A percentile compares a stretch with the other conserved stretches of the same genome.
Evolutionary conservation across 2,329 filamentous ascomycete genomes (phyloP).

Genomic region (Xylaria sp.): DNA sequence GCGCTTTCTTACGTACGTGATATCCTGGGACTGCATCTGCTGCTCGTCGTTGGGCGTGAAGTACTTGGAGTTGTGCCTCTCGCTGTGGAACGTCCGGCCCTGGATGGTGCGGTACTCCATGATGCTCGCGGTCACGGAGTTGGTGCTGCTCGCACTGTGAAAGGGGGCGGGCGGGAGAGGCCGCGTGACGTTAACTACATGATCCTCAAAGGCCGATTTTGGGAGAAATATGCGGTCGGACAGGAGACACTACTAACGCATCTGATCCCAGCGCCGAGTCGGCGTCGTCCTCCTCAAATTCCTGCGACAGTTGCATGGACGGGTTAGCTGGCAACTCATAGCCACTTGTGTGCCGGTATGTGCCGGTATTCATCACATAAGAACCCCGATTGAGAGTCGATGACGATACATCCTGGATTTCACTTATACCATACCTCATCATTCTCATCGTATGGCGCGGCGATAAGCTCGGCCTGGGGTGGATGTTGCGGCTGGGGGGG

Average conservation of each 20-base stretch:
- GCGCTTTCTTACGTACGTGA: slow-evolving; percentile 18
- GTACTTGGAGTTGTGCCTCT: slow-evolving; percentile 27
- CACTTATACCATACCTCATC: slow-evolving; percentile 16
- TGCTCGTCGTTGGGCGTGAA: slow-evolving; percentile 33
- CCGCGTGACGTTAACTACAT: not conserved
- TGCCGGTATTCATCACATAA: not conserved
- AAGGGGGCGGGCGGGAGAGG: slow-evolving; percentile 5
- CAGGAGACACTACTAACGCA: slow-evolving; percentile 31
- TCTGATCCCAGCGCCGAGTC: slow-evolving; percentile 35
- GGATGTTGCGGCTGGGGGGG: not conserved
- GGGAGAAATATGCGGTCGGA: too few species aligned
- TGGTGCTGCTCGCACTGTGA: slow-evolving; percentile 29
- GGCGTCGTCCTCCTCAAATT: slow-evolving; percentile 23
- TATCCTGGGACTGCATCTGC: slow-evolving; percentile 30
- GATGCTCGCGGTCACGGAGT: slow-evolving; percentile 35
- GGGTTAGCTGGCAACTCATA: slow-evolving; percentile 8
- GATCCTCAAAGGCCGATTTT: not conserved
- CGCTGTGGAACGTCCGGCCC: slow-evolving; percentile 36
- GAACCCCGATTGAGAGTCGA: not conserved
- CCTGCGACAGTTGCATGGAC: slow-evolving; percentile 11
- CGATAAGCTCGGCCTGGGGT: slow-evolving; percentile 13
- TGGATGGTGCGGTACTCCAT: slow-evolving; percentile 36
- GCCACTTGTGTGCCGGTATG: not conserved
- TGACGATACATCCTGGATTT: not conserved
- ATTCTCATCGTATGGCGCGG: slow-evolving; percentile 14